Evolutionary conservation across 148 eudicot species (phyloP), one percentile per base, ranked within the genome.

Genomic region (Rhododendron kiyosumense): DNA sequence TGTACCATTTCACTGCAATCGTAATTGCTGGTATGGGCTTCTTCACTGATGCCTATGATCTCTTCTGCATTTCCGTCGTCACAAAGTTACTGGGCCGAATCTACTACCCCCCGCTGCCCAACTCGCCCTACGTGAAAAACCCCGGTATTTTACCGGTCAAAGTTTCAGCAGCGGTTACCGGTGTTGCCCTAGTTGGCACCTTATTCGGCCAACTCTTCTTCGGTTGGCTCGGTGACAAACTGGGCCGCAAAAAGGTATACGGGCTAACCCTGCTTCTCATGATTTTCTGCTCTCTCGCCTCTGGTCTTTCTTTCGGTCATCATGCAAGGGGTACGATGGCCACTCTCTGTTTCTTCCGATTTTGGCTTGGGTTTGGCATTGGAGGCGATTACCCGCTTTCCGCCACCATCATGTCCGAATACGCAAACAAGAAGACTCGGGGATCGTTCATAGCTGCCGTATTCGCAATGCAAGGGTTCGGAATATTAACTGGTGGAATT

Each of bases 381-480:
- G 95, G 95, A 1, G 95, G 95, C 1, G 95, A 93, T 41, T 93
- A 92, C 81, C 95, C 94, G 0, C 89, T 93, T 4, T 92, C 94
- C 0, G 95, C 94, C 28, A 92, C 95, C 7, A 93, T 93, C 8
- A 93, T 93, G 95, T 93, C 95, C 0, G 95, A 93, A 77, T 93
- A 93, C 15, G 92, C 95, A 0, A 93, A 91, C 54, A 91, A 93
- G 84, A 93, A 92, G 87, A 93, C 95, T 0, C 91, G 95, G 6
- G 95, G 95, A 0, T 92, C 94, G 0, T 93, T 93, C 32, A 91
- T 93, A 52, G 93, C 95, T 1, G 95, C 95, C 0, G 94, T 93
- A 15, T 93, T 93, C 61, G 95, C 95, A 1, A 93, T 93, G 95
- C 95, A 93, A 86, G 95, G 95, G 36, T 92, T 93, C 22, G 95